These are phyloP conservation scores for Astragalus membranaceus DNA, from an alignment of 306 rosid genomes.

Conservation along the genomic window DNA sequence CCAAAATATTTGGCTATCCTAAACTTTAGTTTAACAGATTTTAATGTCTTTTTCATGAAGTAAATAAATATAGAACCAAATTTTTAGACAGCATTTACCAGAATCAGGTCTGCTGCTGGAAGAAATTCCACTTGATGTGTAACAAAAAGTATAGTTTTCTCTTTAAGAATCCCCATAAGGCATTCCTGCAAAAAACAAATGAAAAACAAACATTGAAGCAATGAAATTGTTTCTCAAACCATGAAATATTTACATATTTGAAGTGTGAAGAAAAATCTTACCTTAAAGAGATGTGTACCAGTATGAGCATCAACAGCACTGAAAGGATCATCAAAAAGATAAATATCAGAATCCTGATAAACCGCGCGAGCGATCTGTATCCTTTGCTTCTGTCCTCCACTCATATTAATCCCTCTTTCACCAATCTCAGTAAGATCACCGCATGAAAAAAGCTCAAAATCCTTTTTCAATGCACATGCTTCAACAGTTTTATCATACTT, in stretches of 20 bases:
- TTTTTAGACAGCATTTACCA: slow-evolving; percentile 42
- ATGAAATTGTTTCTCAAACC: background rate
- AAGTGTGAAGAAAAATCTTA: slow-evolving; percentile 10
- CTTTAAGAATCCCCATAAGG: slow-evolving; percentile 79
- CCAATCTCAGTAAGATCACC: slow-evolving; percentile 94
- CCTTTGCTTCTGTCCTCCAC: slow-evolving; percentile 99
- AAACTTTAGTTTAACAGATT: background rate
- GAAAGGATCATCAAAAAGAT: slow-evolving; percentile 87
- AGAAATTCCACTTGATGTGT: slow-evolving; percentile 99
- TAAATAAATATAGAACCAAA: background rate
- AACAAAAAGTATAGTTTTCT: slow-evolving; percentile 74
- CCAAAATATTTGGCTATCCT: background rate
- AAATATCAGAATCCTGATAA: slow-evolving; percentile 84
- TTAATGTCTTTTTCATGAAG: background rate
- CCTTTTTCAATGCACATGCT: slow-evolving; percentile 87
- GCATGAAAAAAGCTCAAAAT: slow-evolving; percentile 70
- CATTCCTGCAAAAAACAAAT: slow-evolving; percentile 54
- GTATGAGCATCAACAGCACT: slow-evolving; percentile 99
- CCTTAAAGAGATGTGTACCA: slow-evolving; percentile 88
- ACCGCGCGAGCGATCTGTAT: slow-evolving; percentile 91
- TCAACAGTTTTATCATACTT: slow-evolving; percentile 62
- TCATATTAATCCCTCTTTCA: slow-evolving; percentile 95
- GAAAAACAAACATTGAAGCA: slow-evolving; percentile 3
- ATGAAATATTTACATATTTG: background rate
- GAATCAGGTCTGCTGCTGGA: slow-evolving; percentile 90